Evolutionary conservation across 2,329 filamentous ascomycete genomes (phyloP).

Genomic region (Epichloe scottii): DNA sequence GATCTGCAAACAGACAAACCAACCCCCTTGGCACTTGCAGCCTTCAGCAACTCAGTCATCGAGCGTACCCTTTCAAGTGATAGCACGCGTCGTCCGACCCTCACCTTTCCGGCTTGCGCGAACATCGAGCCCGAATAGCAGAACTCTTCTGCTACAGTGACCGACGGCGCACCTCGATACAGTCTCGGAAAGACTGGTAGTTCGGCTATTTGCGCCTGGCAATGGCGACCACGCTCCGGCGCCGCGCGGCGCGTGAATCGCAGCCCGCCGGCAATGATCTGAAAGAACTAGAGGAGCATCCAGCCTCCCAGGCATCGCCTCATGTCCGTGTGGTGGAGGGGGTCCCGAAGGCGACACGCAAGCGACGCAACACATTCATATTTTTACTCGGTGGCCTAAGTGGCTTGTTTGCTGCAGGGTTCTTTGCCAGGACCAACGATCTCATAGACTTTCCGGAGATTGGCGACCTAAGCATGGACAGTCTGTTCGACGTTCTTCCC

Average conservation of each 20-base stretch:
- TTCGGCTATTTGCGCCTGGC: neutral
- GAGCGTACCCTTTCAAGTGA: neutral
- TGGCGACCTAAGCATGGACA: conserved; percentile 69
- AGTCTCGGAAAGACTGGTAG: neutral
- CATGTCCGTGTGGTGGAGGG: conserved; percentile 33
- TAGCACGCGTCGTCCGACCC: neutral
- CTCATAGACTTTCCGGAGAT: conserved; percentile 68
- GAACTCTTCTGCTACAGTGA: neutral
- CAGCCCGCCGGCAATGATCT: conserved; percentile 12
- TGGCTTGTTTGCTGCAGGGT: conserved; percentile 74
- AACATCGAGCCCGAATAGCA: neutral
- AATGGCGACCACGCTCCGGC: conserved; percentile 20
- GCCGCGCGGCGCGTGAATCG: conserved; percentile 17
- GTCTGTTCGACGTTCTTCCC: conserved; percentile 75
- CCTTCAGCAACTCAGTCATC: neutral
- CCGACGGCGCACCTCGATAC: neutral
- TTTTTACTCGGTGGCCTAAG: conserved; percentile 85
- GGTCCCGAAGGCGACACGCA: conserved; percentile 38
- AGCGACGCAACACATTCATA: conserved; percentile 67
- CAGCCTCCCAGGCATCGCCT: conserved; percentile 13
- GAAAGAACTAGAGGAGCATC: conserved; percentile 17
- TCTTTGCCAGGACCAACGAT: conserved; percentile 82
- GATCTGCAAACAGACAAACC: neutral
- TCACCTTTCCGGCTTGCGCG: neutral
- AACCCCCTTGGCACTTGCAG: neutral